Conservation (phyloP, 139 green algal species). For the Tetraselmis striata region DNA sequence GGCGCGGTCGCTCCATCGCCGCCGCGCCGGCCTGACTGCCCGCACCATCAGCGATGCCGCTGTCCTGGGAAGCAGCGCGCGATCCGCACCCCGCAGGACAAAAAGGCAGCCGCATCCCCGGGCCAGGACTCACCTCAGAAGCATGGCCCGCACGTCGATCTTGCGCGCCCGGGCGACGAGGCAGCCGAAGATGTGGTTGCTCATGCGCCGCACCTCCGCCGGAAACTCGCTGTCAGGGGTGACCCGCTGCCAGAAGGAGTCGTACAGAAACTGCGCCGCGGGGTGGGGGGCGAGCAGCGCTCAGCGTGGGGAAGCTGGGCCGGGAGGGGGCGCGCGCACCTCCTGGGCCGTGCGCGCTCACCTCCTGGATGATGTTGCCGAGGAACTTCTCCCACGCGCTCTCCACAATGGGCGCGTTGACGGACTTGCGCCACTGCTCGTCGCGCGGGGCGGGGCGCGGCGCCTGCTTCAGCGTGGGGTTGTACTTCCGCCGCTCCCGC, state of each 20-base stretch:
- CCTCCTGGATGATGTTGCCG: conserved; percentile 64
- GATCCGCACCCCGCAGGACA: not conserved
- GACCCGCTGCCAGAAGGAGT: conserved; percentile 59
- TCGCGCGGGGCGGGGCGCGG: conserved; percentile 9
- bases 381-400: conserved; percentile 56
- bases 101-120: not conserved
- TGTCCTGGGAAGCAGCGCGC: not conserved
- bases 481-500: not conserved
- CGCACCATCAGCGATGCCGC: too few relatives aligned
- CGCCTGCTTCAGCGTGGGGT: not conserved
- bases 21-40: too few relatives aligned
- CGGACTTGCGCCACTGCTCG: conserved; percentile 37
- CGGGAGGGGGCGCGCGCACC: not conserved
- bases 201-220: conserved; percentile 51
- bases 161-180: conserved; percentile 32
- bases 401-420: conserved; percentile 44
- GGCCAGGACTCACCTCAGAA: conserved; percentile 39
- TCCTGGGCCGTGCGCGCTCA: conserved; percentile 1
- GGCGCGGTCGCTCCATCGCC: not conserved
- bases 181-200: conserved; percentile 66
- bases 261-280: conserved; percentile 70
- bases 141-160: conserved; percentile 41
- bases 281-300: too few relatives aligned
- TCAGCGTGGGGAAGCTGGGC: not conserved
- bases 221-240: conserved; percentile 74